Base-by-base conservation (phyloP, 2,329 filamentous ascomycete species). In the Penicillium digitatum region DNA sequence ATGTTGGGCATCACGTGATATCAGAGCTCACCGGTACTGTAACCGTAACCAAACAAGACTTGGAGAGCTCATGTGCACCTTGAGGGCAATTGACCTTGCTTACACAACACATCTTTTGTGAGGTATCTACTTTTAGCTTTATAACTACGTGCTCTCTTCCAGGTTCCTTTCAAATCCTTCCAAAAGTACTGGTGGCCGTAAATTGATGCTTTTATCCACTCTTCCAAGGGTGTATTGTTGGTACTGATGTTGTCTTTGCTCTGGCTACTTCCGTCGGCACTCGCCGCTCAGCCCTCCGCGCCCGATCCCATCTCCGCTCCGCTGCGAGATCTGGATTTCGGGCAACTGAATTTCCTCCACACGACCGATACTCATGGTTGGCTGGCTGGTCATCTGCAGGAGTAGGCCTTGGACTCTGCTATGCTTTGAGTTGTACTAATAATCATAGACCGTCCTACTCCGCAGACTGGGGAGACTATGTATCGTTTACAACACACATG, bases 281-380 rank as follows among this genome's bases (percentile, higher is more conserved):
- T 73, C 56, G 82, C 81, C 58, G 81, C 86, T 56, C 94, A 99
- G 73, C 93, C 93, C 10, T 85, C 84, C 54, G 90, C 93, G 50
- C 86, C 86, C n/a, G 75, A 82, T 38, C 90, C 94, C 8, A 81
- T 93, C 56, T 81, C 85, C 54, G 90, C 88, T 52, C 92, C 91
- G 43, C 83, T 97, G 74, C 87, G 93, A 66, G 82, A 90, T 63
- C 80, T 99, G 51, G 82, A 85, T 65, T 96, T 92, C 90, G 92
- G 89, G n/a, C 87, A 96, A 71, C 81, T 97, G 68, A 97, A 97
- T 79, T 95, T 96, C 72, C 76, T 99, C n/a, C 92, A 95, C 69
- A 97, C 94, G 0, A 97, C 94, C 38, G 89, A 97, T 71, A 94
- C 89, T 5, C 94, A 97, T 75, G 93, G 94, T 66, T 99, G 94